A percentile compares a stretch with the other conserved stretches of the same genome.
Evolutionary conservation across 2,329 filamentous ascomycete genomes (phyloP).

Genomic region (Colletotrichum sojae): DNA sequence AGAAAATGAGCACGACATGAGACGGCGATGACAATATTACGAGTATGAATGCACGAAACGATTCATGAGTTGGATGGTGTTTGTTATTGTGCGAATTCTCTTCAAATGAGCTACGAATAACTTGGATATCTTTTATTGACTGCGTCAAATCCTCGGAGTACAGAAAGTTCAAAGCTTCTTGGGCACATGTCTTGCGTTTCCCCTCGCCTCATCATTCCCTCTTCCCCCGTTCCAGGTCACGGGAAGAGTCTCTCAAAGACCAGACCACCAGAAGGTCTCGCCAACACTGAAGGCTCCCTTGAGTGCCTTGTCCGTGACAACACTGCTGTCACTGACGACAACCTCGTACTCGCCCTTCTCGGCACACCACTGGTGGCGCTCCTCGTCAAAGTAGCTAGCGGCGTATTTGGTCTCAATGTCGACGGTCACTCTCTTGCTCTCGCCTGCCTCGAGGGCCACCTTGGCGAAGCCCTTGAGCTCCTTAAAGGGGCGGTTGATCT

Average conservation of each 20-base stretch:
- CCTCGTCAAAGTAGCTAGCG: constrained; percentile 80
- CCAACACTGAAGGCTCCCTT: constrained; percentile 68
- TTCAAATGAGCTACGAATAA: no score
- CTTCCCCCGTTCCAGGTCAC: background rate
- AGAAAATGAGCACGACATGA: constrained; percentile 4
- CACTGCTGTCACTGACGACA: constrained; percentile 71
- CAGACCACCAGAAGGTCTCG: constrained; percentile 78
- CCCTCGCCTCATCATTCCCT: no score
- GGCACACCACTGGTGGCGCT: constrained; percentile 73
- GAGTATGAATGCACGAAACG: background rate
- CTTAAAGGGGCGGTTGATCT: constrained; percentile 64
- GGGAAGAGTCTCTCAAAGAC: constrained; percentile 58
- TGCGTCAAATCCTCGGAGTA: no score
- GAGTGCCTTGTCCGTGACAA: constrained; percentile 61
- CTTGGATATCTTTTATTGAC: no score
- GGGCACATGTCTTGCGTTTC: background rate
- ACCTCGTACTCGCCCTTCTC: constrained; percentile 77
- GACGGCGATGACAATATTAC: background rate
- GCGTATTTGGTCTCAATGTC: constrained; percentile 74
- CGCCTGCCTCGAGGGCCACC: constrained; percentile 70
- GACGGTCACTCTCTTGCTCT: constrained; percentile 71
- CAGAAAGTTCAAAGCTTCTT: no score
- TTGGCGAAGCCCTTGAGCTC: constrained; percentile 73
- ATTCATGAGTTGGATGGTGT: no score
- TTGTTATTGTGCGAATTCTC: no score